These are phyloP conservation scores for Larix kaempferi DNA, from an alignment of 75 land plant genomes.

Conservation along the genomic window DNA sequence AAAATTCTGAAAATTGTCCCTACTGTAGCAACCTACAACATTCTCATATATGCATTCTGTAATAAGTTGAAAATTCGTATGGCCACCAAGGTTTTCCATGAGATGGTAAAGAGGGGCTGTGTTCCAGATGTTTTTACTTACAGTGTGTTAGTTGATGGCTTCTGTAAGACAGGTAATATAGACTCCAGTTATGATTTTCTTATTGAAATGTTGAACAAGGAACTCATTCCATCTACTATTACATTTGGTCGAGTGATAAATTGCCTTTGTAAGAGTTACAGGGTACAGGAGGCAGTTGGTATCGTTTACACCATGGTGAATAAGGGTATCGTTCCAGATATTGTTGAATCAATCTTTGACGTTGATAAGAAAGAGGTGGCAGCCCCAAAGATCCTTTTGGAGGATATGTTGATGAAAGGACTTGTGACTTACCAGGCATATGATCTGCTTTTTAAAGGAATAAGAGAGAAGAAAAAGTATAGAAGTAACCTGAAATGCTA, in stretches of 20 bases:
- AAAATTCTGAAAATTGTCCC: conserved; percentile 23
- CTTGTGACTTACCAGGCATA: conserved; percentile 48
- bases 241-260: conserved; percentile 61
- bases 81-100: conserved; percentile 43
- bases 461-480: conserved; percentile 44
- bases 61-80: conserved; percentile 33
- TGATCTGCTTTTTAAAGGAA: conserved; percentile 54
- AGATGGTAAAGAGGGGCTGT: conserved; percentile 34
- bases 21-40: conserved; percentile 49
- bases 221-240: conserved; percentile 42
- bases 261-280: conserved; percentile 37
- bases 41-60: conserved; percentile 56
- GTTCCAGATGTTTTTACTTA: conserved; percentile 62
- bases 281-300: conserved; percentile 51
- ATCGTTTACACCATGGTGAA: conserved; percentile 55
- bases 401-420: conserved; percentile 53
- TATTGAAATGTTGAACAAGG: conserved; percentile 25
- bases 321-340: conserved; percentile 59
- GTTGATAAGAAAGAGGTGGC: conserved; percentile 63
- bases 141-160: conserved; percentile 58
- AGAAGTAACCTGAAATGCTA: not conserved
- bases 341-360: conserved; percentile 46
- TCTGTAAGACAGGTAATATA: conserved; percentile 48
- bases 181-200: conserved; percentile 43
- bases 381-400: conserved; percentile 71